These are phyloP conservation scores for Boletus vinaceobasis DNA, from an alignment of 768 basidiomycete species.

Conservation along the genomic window DNA sequence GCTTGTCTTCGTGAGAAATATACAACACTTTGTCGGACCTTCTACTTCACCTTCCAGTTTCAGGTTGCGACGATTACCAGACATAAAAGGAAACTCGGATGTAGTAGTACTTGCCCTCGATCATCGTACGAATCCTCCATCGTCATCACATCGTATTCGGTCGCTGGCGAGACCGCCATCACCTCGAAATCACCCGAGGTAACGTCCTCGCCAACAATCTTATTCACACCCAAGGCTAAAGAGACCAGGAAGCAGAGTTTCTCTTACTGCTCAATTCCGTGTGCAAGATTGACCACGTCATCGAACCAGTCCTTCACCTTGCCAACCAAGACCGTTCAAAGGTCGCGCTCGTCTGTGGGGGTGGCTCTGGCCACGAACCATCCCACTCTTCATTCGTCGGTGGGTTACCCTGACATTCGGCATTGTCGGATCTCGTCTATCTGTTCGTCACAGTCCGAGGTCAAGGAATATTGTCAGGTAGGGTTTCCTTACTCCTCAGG, in stretches of 20 bases:
- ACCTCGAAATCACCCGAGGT: slow-evolving; percentile 34
- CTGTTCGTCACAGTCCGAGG: slow-evolving; percentile 43
- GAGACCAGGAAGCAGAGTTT: slow-evolving; percentile 64
- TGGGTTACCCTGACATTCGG: slow-evolving; percentile 28
- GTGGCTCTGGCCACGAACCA: slow-evolving; percentile 90
- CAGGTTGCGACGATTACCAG: too few relatives aligned
- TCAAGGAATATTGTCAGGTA: slow-evolving; percentile 75
- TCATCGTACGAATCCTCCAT: slow-evolving; percentile 36
- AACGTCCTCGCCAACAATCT: slow-evolving; percentile 30
- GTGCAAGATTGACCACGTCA: neutral
- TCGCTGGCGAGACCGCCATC: slow-evolving; percentile 21
- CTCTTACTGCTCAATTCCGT: neutral
- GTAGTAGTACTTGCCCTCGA: too few relatives aligned
- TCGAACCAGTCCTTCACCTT: slow-evolving; percentile 55
- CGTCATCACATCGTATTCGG: slow-evolving; percentile 21
- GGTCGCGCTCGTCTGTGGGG: slow-evolving; percentile 79
- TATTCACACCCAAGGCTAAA: slow-evolving; percentile 47
- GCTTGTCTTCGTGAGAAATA: too few relatives aligned
- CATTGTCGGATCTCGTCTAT: neutral
- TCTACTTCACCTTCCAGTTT: too few relatives aligned
- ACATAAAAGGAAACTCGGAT: too few relatives aligned
- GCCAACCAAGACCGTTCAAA: slow-evolving; percentile 54
- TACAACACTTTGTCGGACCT: too few relatives aligned
- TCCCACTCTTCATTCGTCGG: slow-evolving; percentile 90
- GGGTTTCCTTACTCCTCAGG: neutral